Evolutionary conservation across 2,329 filamentous ascomycete species (phyloP), one percentile per base, ranked within the genome.

Genomic region (Cercospora citrullina): DNA sequence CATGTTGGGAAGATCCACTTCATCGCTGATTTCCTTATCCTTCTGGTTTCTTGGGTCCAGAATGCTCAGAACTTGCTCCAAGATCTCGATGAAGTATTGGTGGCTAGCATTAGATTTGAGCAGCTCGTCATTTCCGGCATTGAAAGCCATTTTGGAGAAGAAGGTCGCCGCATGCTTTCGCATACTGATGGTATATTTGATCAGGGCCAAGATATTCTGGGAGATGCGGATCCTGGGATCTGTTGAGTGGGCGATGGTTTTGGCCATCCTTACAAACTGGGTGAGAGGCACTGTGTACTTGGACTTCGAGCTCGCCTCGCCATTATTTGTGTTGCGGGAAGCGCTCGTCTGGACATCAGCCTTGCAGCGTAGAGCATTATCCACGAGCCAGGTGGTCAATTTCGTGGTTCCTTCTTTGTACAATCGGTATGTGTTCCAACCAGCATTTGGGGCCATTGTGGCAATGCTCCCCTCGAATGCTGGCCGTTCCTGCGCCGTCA

Each of bases 381-480:
- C 42, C 33, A 70, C 64, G 10, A 70, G 63, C 68, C 66, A 70
- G 21, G 60, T 64, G 1, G 63, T 63, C 23, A 70, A 10, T 39
- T 60, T 66, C 1, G 21, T 60, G 2, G 69, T 70, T 21, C 58
- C 66, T 7, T 31, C 45, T 55, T 64, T 70, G 66, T 70, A 67
- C 31, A 36, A 8, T 8, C 21, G 60, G 62, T 65, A 28, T 28
- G 21, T 53, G 48, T 53, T 53, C 12, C 48, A n/a, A 5, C 33
- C 58, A 30, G 31, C 31, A n/a, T 12, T 21, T 16, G 57, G 45
- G 45, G 45, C 18, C 45, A 48, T 42, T 14, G 14, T 42, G 36
- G 36, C 36, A n/a, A 16, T 16, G 36, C 10, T 48, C 5, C 42
- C 10, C 42, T n/a, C 42, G 8, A 18, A 7, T 9, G n/a, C n/a